Evolutionary conservation across 2,329 filamentous ascomycete species (phyloP).

Genomic region (Leptodontidium sp.): DNA sequence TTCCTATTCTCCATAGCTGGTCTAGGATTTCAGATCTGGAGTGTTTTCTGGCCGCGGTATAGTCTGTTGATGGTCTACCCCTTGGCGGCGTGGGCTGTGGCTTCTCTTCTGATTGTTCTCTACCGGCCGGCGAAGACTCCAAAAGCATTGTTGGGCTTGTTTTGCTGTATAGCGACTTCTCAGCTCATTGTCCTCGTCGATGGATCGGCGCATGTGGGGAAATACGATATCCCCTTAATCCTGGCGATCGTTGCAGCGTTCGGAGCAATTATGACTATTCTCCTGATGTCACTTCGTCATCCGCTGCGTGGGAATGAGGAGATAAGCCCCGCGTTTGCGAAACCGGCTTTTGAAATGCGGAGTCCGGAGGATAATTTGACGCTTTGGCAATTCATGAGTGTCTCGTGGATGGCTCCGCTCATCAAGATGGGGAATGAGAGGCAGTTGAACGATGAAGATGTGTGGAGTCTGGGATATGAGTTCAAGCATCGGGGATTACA

Average conservation of each 20-base stretch:
- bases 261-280: slow-evolving; percentile 59
- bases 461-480: slow-evolving; percentile 81
- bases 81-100: slow-evolving; percentile 40
- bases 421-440: slow-evolving; percentile 69
- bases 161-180: slow-evolving; percentile 38
- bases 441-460: slow-evolving; percentile 79
- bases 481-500: slow-evolving; percentile 84
- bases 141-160: slow-evolving; percentile 37
- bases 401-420: slow-evolving; percentile 82
- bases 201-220: slow-evolving; percentile 35
- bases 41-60: slow-evolving; percentile 46
- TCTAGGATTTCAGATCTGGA: slow-evolving; percentile 46
- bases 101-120: slow-evolving; percentile 36
- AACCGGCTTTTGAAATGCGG: slow-evolving; percentile 67
- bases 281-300: slow-evolving; percentile 76
- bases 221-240: slow-evolving; percentile 34
- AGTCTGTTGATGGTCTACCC: slow-evolving; percentile 50
- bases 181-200: slow-evolving; percentile 44
- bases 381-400: slow-evolving; percentile 84
- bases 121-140: slow-evolving; percentile 40
- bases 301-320: slow-evolving; percentile 59
- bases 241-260: slow-evolving; percentile 53
- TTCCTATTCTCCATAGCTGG: slow-evolving; percentile 50
- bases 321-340: slow-evolving; percentile 65
- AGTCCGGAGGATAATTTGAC: slow-evolving; percentile 82